Evolutionary conservation across 1,284 basidiomycete species (phyloP).

Genomic region (Peniophora sp.): DNA sequence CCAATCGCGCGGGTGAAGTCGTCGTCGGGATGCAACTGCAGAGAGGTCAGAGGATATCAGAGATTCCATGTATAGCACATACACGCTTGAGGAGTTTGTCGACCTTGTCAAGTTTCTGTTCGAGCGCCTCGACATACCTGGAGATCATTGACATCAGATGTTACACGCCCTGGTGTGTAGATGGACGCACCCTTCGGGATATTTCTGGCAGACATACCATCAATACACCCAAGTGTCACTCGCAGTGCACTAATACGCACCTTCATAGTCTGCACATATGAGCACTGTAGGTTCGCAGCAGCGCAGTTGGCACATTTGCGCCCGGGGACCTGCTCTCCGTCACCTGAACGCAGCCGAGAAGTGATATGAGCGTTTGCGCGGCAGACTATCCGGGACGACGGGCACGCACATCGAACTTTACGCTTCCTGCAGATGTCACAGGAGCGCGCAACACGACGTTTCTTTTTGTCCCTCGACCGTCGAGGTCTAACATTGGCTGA

Average conservation of each 20-base stretch:
- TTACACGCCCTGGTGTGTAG: too few relatives aligned
- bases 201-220: conserved; percentile 82
- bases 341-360: conserved; percentile 26
- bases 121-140: conserved; percentile 65
- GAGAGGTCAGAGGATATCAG: neutral
- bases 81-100: conserved; percentile 56
- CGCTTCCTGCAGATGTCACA: neutral
- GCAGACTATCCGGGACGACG: neutral
- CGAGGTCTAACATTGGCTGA: neutral
- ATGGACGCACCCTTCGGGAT: conserved; percentile 14
- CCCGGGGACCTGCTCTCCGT: conserved; percentile 54
- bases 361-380: neutral
- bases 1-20: neutral
- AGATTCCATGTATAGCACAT: conserved; percentile 10
- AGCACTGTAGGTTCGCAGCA: conserved; percentile 64
- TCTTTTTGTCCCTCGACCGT: neutral
- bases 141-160: too few relatives aligned
- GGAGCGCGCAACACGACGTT: neutral
- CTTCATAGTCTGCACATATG: conserved; percentile 67
- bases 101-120: conserved; percentile 62
- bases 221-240: conserved; percentile 34
- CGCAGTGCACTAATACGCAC: conserved; percentile 28
- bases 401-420: neutral
- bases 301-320: conserved; percentile 73
- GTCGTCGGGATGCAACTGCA: neutral